Percentiles rank a stretch among this genome's conserved stretches.
Conservation (phyloP, 108 stramenopile genomes). For the Cyclotella choctawhatcheeana region DNA sequence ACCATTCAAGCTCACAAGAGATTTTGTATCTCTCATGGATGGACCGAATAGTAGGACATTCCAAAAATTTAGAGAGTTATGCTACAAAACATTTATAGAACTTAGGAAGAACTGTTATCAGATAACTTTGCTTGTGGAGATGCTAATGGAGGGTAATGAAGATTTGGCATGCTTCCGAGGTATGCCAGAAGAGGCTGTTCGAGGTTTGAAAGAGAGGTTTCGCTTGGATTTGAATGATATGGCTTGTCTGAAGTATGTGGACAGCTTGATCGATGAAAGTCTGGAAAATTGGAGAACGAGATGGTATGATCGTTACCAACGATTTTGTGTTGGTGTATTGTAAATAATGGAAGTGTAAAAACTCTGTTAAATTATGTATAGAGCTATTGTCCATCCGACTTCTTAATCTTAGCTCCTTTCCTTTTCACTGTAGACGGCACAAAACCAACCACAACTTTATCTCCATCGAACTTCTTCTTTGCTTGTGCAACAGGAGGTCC, state of each 20-base stretch:
- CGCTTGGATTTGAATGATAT: slow-evolving; percentile 80
- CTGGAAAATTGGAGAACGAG: slow-evolving; percentile 94
- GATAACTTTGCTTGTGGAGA: slow-evolving; percentile 92
- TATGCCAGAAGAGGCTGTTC: slow-evolving; percentile 84
- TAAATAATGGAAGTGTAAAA: slow-evolving; percentile 48
- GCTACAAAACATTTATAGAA: slow-evolving; percentile 87
- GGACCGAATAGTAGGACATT: slow-evolving; percentile 90
- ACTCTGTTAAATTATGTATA: slow-evolving; percentile 2
- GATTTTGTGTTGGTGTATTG: slow-evolving; percentile 92
- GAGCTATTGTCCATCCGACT: neutral
- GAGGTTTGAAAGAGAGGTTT: slow-evolving; percentile 84
- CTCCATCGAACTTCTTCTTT: slow-evolving; percentile 69
- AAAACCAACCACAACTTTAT: slow-evolving; percentile 76
- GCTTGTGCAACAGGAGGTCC: slow-evolving; percentile 32
- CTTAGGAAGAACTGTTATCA: slow-evolving; percentile 87
- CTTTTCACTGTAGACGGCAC: slow-evolving; percentile 69
- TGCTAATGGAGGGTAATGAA: slow-evolving; percentile 93
- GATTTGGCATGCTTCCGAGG: slow-evolving; percentile 95
- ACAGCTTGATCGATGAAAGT: slow-evolving; percentile 88
- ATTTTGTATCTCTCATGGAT: slow-evolving; percentile 92
- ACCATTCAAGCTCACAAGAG: slow-evolving; percentile 97
- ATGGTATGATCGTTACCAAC: slow-evolving; percentile 97
- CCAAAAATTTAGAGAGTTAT: slow-evolving; percentile 86
- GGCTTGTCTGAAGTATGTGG: slow-evolving; percentile 86
- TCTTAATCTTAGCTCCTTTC: slow-evolving; percentile 20